These are phyloP conservation scores for Chaetomiaceae sp. DNA, from an alignment of 2,329 filamentous ascomycete genomes.

Conservation along the genomic window DNA sequence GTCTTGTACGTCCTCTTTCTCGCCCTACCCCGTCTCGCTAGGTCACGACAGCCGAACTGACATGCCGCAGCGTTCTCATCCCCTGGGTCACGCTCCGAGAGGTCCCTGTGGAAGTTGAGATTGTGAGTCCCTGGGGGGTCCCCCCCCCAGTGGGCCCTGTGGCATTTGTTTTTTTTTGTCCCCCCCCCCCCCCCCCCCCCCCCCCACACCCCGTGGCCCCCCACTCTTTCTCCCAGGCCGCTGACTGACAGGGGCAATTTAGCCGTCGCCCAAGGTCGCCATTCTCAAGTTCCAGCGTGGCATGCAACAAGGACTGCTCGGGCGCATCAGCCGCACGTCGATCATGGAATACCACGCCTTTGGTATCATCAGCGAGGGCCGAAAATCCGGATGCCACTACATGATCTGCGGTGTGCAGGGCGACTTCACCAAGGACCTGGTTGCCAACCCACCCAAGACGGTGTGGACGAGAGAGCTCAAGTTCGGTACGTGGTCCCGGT, in stretches of 20 bases:
- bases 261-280: conserved; percentile 40
- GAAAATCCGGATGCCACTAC: conserved; percentile 35
- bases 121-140: conserved; percentile 32
- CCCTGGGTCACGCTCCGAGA: conserved; percentile 39
- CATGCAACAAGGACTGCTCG: conserved; percentile 41
- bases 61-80: conserved; percentile 33
- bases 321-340: conserved; percentile 39
- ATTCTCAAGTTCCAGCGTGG: conserved; percentile 38
- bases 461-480: conserved; percentile 41
- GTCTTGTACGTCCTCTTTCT: conserved; percentile 31
- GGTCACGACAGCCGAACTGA: conserved; percentile 17
- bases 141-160: neutral
- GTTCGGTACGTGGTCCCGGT: conserved; percentile 33
- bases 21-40: neutral
- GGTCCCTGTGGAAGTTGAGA: conserved; percentile 38
- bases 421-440: conserved; percentile 38
- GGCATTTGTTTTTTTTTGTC: too few relatives aligned
- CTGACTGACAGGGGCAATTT: conserved; percentile 22
- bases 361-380: conserved; percentile 40
- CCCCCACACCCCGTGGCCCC: neutral
- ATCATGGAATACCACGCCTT: conserved; percentile 43
- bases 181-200: too few relatives aligned
- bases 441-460: conserved; percentile 37
- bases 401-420: conserved; percentile 42
- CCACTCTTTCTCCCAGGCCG: neutral